These are phyloP conservation scores for Xerocomus spinulosus DNA, from an alignment of 768 basidiomycete species.

Conservation along the genomic window DNA sequence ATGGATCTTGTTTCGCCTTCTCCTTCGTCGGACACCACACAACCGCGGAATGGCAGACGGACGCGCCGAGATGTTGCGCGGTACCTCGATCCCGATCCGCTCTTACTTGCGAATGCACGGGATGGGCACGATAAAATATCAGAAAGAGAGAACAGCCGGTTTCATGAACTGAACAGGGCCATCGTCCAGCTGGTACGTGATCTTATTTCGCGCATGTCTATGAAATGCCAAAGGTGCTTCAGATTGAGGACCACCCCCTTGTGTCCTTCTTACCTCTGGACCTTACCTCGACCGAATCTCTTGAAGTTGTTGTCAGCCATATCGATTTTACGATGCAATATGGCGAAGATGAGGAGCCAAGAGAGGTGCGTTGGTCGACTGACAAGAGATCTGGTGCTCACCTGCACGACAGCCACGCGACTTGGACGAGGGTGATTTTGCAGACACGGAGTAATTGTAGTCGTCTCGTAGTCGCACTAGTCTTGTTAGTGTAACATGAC, in stretches of 20 bases:
- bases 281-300: slow-evolving; percentile 81
- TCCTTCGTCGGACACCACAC: slow-evolving; percentile 36
- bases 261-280: slow-evolving; percentile 96
- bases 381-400: slow-evolving; percentile 3
- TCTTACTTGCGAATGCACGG: slow-evolving; percentile 62
- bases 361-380: slow-evolving; percentile 54
- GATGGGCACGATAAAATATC: slow-evolving; percentile 41
- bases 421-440: slow-evolving; percentile 90
- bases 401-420: slow-evolving; percentile 71
- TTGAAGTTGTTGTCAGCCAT: slow-evolving; percentile 88
- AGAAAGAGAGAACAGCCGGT: slow-evolving; percentile 67
- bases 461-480: background rate
- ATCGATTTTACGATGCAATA: slow-evolving; percentile 99
- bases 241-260: slow-evolving; percentile 99
- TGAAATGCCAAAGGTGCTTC: background rate
- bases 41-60: slow-evolving; percentile 68
- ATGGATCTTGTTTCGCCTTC: slow-evolving; percentile 85
- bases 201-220: background rate
- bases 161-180: slow-evolving; percentile 91
- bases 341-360: slow-evolving; percentile 97
- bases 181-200: slow-evolving; percentile 84
- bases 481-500: slow-evolving; percentile 36
- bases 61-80: slow-evolving; percentile 78
- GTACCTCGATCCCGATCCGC: slow-evolving; percentile 95
- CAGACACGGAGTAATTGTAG: slow-evolving; percentile 55